Conservation (phyloP, 202 grass and related monocot genomes). For the Schoenoplectus tabernaemontani region DNA sequence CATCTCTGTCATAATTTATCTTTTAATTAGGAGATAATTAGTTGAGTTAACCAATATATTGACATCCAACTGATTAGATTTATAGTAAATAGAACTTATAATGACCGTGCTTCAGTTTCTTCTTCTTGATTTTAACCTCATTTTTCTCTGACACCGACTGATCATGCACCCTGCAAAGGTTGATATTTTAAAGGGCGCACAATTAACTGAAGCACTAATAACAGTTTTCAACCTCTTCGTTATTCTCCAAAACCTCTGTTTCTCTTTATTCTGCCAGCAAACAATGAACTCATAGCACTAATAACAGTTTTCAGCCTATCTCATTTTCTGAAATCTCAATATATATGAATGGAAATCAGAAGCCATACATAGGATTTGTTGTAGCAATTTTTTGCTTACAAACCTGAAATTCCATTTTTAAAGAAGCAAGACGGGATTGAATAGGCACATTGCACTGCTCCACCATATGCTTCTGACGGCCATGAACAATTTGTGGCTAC, state of each 20-base stretch:
- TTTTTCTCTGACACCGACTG: conserved; percentile 16
- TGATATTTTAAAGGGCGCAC: conserved; percentile 63
- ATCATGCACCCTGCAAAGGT: conserved; percentile 35
- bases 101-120: conserved; percentile 41
- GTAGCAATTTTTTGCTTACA: conserved; percentile 91
- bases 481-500: conserved; percentile 84
- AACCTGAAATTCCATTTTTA: conserved; percentile 88
- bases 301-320: neutral
- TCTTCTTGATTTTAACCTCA: conserved; percentile 33
- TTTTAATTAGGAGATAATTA: neutral
- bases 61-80: neutral
- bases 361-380: conserved; percentile 74
- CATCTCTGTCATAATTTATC: neutral
- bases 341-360: neutral
- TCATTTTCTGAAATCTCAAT: neutral
- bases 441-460: conserved; percentile 80
- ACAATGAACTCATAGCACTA: conserved; percentile 23
- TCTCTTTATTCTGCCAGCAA: conserved; percentile 55
- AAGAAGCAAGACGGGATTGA: conserved; percentile 53
- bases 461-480: conserved; percentile 77
- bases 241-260: conserved; percentile 47
- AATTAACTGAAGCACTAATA: no score
- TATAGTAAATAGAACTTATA: neutral
- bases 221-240: no score
- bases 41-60: neutral